These are phyloP conservation scores for Phytophthora podocarpi DNA, from an alignment of 352 stramenopile genomes.

Conservation along the genomic window DNA sequence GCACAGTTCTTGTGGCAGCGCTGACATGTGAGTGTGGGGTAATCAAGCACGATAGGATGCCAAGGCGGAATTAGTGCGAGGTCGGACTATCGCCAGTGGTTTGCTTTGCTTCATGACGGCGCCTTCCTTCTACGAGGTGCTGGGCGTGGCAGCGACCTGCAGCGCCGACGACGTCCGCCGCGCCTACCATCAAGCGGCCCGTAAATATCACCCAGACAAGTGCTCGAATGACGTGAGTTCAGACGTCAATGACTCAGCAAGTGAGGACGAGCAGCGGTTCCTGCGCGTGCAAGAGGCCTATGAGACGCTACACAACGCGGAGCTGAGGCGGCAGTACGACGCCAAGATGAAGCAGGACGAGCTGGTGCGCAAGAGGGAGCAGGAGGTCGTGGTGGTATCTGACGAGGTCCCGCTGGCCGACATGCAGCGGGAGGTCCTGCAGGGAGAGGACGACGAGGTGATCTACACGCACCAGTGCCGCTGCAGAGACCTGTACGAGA, in stretches of 20 bases:
- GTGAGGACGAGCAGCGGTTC: conserved; percentile 41
- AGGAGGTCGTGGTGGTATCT: conserved; percentile 63
- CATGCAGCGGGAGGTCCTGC: conserved; percentile 51
- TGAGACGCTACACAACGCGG: conserved; percentile 58
- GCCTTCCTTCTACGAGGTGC: conserved; percentile 62
- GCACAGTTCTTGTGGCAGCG: conserved; percentile 35
- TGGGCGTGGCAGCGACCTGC: conserved; percentile 50
- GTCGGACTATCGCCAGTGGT: not conserved
- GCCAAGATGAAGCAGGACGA: conserved; percentile 42
- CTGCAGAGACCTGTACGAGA: conserved; percentile 78
- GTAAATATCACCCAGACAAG: conserved; percentile 74
- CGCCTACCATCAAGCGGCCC: conserved; percentile 71
- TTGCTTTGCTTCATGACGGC: not conserved
- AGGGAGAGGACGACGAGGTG: conserved; percentile 43
- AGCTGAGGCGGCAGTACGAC: conserved; percentile 60
- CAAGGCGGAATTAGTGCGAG: conserved; percentile 8
- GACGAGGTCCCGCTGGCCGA: conserved; percentile 55
- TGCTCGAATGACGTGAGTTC: conserved; percentile 7
- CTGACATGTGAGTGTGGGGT: too few relatives aligned
- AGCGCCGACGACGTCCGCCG: conserved; percentile 65
- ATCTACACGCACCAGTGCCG: conserved; percentile 67
- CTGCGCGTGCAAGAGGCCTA: conserved; percentile 70
- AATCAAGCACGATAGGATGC: conserved; percentile 22
- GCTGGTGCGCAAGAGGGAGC: conserved; percentile 39
- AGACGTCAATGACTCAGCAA: not conserved